Conservation (phyloP, 495 filamentous ascomycete species). For the Symbiotaphrina buchneri region DNA sequence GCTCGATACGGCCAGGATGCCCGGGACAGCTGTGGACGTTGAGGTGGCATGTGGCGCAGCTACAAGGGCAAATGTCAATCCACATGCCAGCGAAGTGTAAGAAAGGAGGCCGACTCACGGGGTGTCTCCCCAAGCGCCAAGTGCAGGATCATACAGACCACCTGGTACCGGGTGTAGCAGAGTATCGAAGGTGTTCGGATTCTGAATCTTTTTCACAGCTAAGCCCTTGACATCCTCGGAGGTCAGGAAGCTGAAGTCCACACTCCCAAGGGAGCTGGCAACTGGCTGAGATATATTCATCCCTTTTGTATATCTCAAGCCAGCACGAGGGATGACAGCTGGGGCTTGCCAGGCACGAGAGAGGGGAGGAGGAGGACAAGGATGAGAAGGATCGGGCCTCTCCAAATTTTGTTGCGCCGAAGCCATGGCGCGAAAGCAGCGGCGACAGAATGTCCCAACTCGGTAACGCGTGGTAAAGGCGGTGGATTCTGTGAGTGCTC, state of each 20-base stretch:
- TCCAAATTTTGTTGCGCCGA: no score
- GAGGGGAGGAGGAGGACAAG: no score
- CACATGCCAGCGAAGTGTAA: not conserved
- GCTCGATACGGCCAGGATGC: slow-evolving; percentile 84
- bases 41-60: slow-evolving; percentile 77
- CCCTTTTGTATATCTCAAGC: no score
- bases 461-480: no score
- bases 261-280: slow-evolving; percentile 59
- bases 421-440: no score
- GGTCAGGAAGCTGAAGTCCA: slow-evolving; percentile 71
- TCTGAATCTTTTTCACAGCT: slow-evolving; percentile 81
- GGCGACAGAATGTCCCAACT: no score
- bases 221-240: slow-evolving; percentile 64
- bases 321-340: no score
- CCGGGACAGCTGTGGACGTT: slow-evolving; percentile 64
- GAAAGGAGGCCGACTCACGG: slow-evolving; percentile 28
- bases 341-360: not conserved
- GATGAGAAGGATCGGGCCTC: no score
- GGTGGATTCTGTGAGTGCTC: no score
- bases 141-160: slow-evolving; percentile 78
- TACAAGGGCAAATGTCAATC: slow-evolving; percentile 13
- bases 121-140: slow-evolving; percentile 75
- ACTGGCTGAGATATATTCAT: slow-evolving; percentile 85
- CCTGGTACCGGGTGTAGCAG: slow-evolving; percentile 66
- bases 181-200: slow-evolving; percentile 72